Evolutionary conservation across 768 basidiomycete species (phyloP), one percentile per base, ranked within the genome.

Genomic region (Lactifluus volemus): DNA sequence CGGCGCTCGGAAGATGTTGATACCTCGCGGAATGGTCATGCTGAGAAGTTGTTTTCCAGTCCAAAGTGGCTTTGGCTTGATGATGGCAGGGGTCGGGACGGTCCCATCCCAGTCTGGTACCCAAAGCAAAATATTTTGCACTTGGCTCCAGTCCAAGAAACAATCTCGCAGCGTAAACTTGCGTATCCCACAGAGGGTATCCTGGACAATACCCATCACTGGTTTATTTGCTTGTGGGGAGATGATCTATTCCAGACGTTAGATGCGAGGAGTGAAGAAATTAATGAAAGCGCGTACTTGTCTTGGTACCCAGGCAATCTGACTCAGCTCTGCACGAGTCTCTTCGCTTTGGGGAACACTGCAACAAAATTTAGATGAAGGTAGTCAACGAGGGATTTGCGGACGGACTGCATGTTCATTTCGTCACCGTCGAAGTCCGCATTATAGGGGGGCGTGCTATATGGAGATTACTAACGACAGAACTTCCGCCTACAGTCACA

Each of bases 401-500:
- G 57, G n/a, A 86, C 91, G 52, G 82, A 96, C 93, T 98, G 97
- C 89, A 98, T 91, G 76, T 99, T 98, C 97, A 98, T 99, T 73
- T 99, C 97, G 70, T 98, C 97, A 67, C 97, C 97, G 70, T 98
- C 97, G 75, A 98, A 99, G 76, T 99, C 97, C 71, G 97, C 97
- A 69, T 99, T 98, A 76, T 99, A 98, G 0, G 97, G 97, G 41
- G 96, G 92, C 11, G 94, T 98, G 58, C 88, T 90, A 64, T 49
- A 56, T 63, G 53, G 56, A 57, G 64, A 56, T 73, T 72, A 73
- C 34, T 30, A 21, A 12, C 51, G 70, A 71, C 63, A 58, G 62
- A 64, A 62, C 62, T 62, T 56, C 47, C 65, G 59, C 60, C 64
- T 63, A 57, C 54, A 55, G 60, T 66, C 54, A 53, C 58, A 81